Percentiles rank a stretch among this genome's conserved stretches.
phyloP scores from a whole-genome alignment of 176 grass and related monocot genomes.

The Triticum timopheevii region DNA sequence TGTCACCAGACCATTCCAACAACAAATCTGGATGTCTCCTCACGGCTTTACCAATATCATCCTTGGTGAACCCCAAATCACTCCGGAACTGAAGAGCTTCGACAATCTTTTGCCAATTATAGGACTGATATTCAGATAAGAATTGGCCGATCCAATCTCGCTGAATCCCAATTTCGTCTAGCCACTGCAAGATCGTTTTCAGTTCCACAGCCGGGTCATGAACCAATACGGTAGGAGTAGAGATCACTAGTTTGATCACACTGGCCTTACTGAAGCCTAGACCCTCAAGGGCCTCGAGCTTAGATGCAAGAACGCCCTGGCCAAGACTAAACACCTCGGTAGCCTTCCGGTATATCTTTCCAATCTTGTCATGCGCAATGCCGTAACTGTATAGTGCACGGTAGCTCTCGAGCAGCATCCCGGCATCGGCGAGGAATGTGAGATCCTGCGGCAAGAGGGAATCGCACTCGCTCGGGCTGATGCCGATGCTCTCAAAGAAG shows the following conservation, averaged over 20 bases:
- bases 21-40: conserved; percentile 51
- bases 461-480: conserved; percentile 26
- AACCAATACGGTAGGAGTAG: conserved; percentile 39
- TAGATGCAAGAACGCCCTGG: conserved; percentile 32
- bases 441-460: conserved; percentile 49
- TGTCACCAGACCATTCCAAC: conserved; percentile 50
- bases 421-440: conserved; percentile 55
- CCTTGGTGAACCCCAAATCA: conserved; percentile 48
- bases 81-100: conserved; percentile 38
- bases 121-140: conserved; percentile 32
- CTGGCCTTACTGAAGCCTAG: conserved; percentile 52
- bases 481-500: conserved; percentile 64
- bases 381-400: conserved; percentile 47
- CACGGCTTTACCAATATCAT: conserved; percentile 38
- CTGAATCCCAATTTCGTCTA: conserved; percentile 40
- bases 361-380: conserved; percentile 48
- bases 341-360: conserved; percentile 48
- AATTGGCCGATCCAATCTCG: conserved; percentile 47
- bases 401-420: conserved; percentile 38
- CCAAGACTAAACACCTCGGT: conserved; percentile 25
- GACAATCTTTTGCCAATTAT: conserved; percentile 49
- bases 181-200: conserved; percentile 36
- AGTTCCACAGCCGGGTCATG: conserved; percentile 23
- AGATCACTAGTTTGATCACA: conserved; percentile 53
- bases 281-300: conserved; percentile 49